These are phyloP conservation scores for Colletotrichum chrysophilum DNA, from an alignment of 2,329 filamentous ascomycete genomes.

Conservation along the genomic window DNA sequence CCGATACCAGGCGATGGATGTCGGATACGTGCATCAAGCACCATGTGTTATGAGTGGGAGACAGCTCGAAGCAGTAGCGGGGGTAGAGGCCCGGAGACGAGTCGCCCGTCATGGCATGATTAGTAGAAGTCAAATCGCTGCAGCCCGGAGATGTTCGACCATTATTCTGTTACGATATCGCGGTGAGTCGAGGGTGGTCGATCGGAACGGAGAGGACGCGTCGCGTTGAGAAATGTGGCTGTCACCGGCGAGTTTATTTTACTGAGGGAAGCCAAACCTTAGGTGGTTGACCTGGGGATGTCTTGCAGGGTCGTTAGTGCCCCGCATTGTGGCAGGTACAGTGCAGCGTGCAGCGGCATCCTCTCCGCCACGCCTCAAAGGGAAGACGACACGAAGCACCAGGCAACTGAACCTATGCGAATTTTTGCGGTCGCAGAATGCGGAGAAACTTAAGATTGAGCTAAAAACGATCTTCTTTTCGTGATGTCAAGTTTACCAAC, in stretches of 20 bases:
- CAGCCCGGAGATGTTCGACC: neutral
- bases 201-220: neutral
- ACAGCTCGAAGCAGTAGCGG: constrained; percentile 67
- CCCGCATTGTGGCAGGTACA: constrained; percentile 10
- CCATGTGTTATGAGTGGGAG: constrained; percentile 65
- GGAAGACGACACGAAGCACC: neutral
- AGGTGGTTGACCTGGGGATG: constrained; percentile 13
- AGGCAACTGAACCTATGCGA: neutral
- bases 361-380: neutral
- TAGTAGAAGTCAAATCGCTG: neutral
- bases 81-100: constrained; percentile 53
- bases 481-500: neutral
- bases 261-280: neutral
- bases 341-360: neutral
- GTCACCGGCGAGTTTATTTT: neutral
- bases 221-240: neutral
- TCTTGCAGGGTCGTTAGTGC: neutral
- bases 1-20: constrained; percentile 51
- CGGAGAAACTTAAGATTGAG: neutral
- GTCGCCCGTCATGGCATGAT: constrained; percentile 57
- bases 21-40: constrained; percentile 60
- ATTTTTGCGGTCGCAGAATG: neutral
- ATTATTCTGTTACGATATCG: neutral
- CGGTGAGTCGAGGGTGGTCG: neutral
- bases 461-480: neutral